These are phyloP conservation scores for Podaxis sp. DNA, from an alignment of 768 basidiomycete species.

Conservation along the genomic window DNA sequence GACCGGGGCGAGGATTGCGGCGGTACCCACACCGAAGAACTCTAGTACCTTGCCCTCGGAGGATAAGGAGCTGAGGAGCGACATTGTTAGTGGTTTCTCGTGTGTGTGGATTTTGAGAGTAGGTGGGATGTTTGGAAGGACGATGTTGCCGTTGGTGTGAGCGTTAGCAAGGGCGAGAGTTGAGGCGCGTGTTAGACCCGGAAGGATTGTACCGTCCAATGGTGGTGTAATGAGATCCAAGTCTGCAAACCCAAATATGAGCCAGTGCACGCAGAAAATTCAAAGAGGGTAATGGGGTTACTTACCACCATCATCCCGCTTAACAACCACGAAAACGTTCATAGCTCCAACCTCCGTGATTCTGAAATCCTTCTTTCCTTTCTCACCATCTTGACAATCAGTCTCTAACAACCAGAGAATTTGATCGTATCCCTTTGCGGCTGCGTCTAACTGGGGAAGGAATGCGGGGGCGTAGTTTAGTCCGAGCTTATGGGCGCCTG, in stretches of 20 bases:
- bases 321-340: conserved; percentile 76
- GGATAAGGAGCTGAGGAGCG: conserved; percentile 46
- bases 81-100: conserved; percentile 63
- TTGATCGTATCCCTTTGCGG: conserved; percentile 60
- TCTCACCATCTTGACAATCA: conserved; percentile 20
- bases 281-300: conserved; percentile 6
- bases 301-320: conserved; percentile 56
- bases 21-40: conserved; percentile 77
- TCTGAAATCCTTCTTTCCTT: conserved; percentile 19
- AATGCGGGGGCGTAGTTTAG: conserved; percentile 64
- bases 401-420: conserved; percentile 76
- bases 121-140: conserved; percentile 40
- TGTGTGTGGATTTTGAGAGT: conserved; percentile 37
- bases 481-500: conserved; percentile 78
- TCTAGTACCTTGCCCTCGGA: conserved; percentile 62
- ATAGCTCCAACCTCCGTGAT: conserved; percentile 70
- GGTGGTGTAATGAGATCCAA: conserved; percentile 81
- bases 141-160: conserved; percentile 46
- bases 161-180: conserved; percentile 61
- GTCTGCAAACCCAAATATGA: conserved; percentile 32
- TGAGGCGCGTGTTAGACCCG: conserved; percentile 87
- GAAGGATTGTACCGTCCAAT: conserved; percentile 83
- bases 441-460: conserved; percentile 63
- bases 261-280: not conserved
- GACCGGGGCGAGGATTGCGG: conserved; percentile 65